These are phyloP conservation scores for Debaryomyces singareniensis DNA, from an alignment of 1,139 yeast genomes.

Conservation along the genomic window DNA sequence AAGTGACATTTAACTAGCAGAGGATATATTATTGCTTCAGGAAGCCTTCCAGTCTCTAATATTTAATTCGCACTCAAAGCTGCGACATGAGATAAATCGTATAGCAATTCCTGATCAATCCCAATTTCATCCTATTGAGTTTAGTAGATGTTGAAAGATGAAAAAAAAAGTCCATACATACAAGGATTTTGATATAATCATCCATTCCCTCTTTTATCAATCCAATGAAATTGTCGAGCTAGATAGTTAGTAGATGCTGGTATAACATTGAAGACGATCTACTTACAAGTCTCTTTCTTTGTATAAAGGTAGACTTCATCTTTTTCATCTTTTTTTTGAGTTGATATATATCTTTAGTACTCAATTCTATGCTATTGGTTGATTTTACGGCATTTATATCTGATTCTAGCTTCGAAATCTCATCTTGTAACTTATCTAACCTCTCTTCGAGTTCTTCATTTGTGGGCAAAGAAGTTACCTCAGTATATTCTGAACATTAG, in stretches of 20 bases:
- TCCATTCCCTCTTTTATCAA: slow-evolving; percentile 6
- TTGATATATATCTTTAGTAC: slow-evolving; percentile 4
- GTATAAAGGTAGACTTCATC: slow-evolving; percentile 3
- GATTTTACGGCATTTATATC: slow-evolving; percentile 2
- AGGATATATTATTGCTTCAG: too few relatives aligned
- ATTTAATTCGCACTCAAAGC: too few relatives aligned
- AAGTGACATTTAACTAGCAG: too few relatives aligned
- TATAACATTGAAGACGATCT: neutral
- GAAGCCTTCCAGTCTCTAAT: too few relatives aligned
- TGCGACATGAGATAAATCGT: too few relatives aligned
- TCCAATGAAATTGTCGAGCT: slow-evolving; percentile 6
- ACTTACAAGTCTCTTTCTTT: slow-evolving; percentile 7
- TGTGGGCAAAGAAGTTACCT: slow-evolving; percentile 4
- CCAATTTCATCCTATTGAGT: slow-evolving; percentile 3
- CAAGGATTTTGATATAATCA: slow-evolving; percentile 5
- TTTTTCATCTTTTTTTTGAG: slow-evolving; percentile 2
- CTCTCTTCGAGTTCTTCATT: slow-evolving; percentile 5
- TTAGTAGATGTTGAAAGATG: neutral
- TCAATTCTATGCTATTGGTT: slow-evolving; percentile 1
- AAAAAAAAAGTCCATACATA: slow-evolving; percentile 4
- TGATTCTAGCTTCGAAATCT: neutral
- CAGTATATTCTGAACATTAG: slow-evolving; percentile 2
- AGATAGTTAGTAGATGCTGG: slow-evolving; percentile 1
- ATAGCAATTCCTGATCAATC: neutral
- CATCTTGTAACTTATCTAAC: slow-evolving; percentile 2